These are phyloP conservation scores for Trichoderma sp. DNA, from an alignment of 2,329 filamentous ascomycete genomes.

Conservation along the genomic window DNA sequence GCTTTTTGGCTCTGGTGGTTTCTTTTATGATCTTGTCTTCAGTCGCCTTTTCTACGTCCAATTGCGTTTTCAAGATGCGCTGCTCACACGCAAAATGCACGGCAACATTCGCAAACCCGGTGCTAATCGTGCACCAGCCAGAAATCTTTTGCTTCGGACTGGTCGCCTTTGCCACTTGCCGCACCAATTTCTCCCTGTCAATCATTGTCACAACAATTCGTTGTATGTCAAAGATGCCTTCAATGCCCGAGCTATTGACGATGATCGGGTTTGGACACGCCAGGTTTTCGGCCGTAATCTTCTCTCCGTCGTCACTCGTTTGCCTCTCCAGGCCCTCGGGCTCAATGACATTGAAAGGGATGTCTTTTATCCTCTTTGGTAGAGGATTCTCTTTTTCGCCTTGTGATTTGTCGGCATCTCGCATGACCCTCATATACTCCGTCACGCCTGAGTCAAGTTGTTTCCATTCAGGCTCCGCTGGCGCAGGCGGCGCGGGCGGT, in stretches of 20 bases:
- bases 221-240: constrained; percentile 21
- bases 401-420: background rate
- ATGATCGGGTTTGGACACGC: constrained; percentile 21
- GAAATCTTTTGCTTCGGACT: constrained; percentile 13
- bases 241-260: constrained; percentile 18
- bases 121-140: constrained; percentile 21
- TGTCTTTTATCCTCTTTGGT: background rate
- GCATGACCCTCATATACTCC: background rate
- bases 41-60: background rate
- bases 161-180: background rate
- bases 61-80: background rate
- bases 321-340: background rate
- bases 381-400: background rate
- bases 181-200: constrained; percentile 1
- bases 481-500: background rate
- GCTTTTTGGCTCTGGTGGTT: background rate
- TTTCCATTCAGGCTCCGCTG: background rate
- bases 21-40: background rate
- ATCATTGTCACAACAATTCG: constrained; percentile 15
- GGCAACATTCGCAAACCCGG: background rate
- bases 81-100: background rate
- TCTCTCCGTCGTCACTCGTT: background rate
- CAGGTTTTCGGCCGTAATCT: background rate
- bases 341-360: background rate
- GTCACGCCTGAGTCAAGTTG: background rate